Percentiles rank a stretch among this genome's conserved stretches.
phyloP scores from a whole-genome alignment of 2,329 filamentous ascomycete species.

The Huntiella abstrusa region DNA sequence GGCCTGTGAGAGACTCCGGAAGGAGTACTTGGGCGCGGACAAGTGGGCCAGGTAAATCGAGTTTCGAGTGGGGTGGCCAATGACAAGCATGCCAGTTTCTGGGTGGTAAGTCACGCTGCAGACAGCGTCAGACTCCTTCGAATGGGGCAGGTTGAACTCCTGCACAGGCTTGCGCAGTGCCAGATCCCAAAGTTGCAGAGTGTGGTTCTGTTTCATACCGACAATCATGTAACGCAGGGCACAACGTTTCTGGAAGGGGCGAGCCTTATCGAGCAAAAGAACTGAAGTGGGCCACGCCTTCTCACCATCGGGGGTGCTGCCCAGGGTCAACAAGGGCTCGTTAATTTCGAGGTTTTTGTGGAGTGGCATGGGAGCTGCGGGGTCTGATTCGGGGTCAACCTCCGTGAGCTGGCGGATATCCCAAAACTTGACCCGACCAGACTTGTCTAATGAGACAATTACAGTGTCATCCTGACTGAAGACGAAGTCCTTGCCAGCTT shows the following conservation, averaged over 20 bases:
- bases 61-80: conserved; percentile 91
- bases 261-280: conserved; percentile 86
- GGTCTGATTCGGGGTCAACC: conserved; percentile 30
- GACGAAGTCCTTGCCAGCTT: conserved; percentile 93
- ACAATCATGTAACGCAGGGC: conserved; percentile 91
- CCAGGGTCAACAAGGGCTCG: conserved; percentile 69
- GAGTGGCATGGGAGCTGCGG: conserved; percentile 32
- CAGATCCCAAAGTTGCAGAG: conserved; percentile 94
- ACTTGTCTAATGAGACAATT: conserved; percentile 91
- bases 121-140: conserved; percentile 91
- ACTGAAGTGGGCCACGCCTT: conserved; percentile 97
- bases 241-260: conserved; percentile 75
- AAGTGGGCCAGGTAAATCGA: conserved; percentile 94
- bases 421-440: conserved; percentile 94
- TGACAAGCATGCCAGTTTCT: conserved; percentile 75
- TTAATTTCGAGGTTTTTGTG: conserved; percentile 55
- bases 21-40: conserved; percentile 79
- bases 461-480: conserved; percentile 94
- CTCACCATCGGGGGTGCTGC: conserved; percentile 69
- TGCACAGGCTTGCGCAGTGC: conserved; percentile 88
- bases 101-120: conserved; percentile 94
- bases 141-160: conserved; percentile 89
- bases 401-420: conserved; percentile 66
- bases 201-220: conserved; percentile 98
- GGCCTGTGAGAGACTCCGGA: conserved; percentile 69